Evolutionary conservation across 345 rosid genomes (phyloP).

Genomic region (Boechera stricta): DNA sequence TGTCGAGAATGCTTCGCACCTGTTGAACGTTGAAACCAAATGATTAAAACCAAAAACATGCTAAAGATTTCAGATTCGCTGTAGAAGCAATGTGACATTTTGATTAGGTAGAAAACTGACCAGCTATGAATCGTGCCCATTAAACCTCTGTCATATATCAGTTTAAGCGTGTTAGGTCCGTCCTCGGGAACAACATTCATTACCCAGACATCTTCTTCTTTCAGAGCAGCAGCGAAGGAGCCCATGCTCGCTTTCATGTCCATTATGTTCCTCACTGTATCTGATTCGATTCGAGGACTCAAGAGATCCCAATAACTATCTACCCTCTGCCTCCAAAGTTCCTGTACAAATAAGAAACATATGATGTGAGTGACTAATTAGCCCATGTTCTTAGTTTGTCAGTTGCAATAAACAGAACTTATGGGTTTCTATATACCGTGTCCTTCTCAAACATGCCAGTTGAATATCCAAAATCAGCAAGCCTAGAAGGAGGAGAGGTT

Average conservation of each 20-base stretch:
- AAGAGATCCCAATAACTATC: constrained; percentile 78
- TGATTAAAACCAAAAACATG: not conserved
- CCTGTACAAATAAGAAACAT: constrained; percentile 46
- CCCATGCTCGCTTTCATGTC: constrained; percentile 94
- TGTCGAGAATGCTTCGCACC: constrained; percentile 86
- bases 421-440: constrained; percentile 50
- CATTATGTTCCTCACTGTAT: constrained; percentile 82
- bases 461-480: constrained; percentile 86
- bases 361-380: not conserved
- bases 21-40: constrained; percentile 25
- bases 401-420: not conserved
- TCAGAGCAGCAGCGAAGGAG: constrained; percentile 83
- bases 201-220: constrained; percentile 80
- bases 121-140: constrained; percentile 76
- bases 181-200: constrained; percentile 80
- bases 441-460: constrained; percentile 81
- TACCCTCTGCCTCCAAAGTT: constrained; percentile 69
- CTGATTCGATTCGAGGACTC: constrained; percentile 65
- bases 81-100: not conserved
- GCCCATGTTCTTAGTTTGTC: constrained; percentile 2
- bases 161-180: constrained; percentile 76
- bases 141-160: constrained; percentile 81
- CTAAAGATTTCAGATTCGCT: not conserved
- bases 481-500: constrained; percentile 77
- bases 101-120: constrained; percentile 48